Conservation (phyloP, 345 rosid genomes). For the Rhodomyrtus tomentosa region DNA sequence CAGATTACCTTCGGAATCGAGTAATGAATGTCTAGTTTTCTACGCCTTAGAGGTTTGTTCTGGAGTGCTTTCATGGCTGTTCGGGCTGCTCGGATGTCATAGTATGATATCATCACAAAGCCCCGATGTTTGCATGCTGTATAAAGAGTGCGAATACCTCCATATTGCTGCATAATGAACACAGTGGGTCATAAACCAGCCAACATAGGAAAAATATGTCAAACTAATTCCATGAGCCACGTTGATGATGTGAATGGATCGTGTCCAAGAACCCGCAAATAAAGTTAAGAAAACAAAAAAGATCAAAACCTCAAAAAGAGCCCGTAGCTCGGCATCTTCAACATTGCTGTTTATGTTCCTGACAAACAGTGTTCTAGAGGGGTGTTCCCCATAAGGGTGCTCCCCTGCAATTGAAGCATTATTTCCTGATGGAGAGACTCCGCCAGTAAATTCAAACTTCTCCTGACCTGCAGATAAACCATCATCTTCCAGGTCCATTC, state of each 20-base stretch:
- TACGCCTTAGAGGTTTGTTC: slow-evolving; percentile 15
- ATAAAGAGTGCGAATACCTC: slow-evolving; percentile 32
- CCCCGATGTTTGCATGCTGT: slow-evolving; percentile 46
- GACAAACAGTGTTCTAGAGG: slow-evolving; percentile 48
- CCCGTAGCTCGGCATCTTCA: slow-evolving; percentile 49
- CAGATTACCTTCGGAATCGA: slow-evolving; percentile 36
- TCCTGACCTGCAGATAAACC: slow-evolving; percentile 10
- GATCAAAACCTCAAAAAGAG: slow-evolving; percentile 39
- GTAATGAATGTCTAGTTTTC: slow-evolving; percentile 44
- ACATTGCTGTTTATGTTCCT: slow-evolving; percentile 40
- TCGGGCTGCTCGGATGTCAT: slow-evolving; percentile 44
- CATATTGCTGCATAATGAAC: slow-evolving; percentile 27
- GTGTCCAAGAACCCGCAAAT: neutral
- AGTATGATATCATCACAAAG: slow-evolving; percentile 44
- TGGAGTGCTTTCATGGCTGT: slow-evolving; percentile 48
- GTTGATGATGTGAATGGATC: neutral
- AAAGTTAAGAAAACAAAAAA: neutral
- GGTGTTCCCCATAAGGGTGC: slow-evolving; percentile 28
- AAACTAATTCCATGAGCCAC: neutral
- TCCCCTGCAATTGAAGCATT: slow-evolving; percentile 21
- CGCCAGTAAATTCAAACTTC: slow-evolving; percentile 14
- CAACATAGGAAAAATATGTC: neutral
- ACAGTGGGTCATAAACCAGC: neutral
- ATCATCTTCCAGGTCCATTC: slow-evolving; percentile 59
- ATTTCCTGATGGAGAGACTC: slow-evolving; percentile 7